Evolutionary conservation across 331 rosid species (phyloP).

Genomic region (Acacia pycnantha): DNA sequence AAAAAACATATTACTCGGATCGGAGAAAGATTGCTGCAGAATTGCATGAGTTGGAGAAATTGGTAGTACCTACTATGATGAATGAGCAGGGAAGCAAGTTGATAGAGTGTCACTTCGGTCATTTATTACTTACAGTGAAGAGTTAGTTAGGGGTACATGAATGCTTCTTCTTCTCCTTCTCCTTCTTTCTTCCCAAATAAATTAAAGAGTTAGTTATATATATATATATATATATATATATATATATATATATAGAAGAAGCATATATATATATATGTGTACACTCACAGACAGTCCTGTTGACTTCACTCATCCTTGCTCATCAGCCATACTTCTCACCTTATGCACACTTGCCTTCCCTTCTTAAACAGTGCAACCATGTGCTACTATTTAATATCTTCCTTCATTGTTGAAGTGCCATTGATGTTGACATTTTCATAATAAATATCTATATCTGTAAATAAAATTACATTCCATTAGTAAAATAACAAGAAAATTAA

Average conservation of each 20-base stretch:
- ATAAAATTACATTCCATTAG: background rate
- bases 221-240: background rate
- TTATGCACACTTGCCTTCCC: background rate
- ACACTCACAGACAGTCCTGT: background rate
- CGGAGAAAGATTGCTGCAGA: background rate
- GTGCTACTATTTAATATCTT: slow-evolving; percentile 38
- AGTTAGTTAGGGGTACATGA: slow-evolving; percentile 1
- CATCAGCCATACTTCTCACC: slow-evolving; percentile 30
- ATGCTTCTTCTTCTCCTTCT: background rate
- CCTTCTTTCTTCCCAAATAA: background rate
- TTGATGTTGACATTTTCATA: slow-evolving; percentile 38
- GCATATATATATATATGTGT: background rate
- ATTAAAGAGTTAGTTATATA: background rate
- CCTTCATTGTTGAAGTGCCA: slow-evolving; percentile 1
- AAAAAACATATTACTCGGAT: no score
- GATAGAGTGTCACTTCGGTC: background rate
- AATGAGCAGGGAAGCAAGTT: background rate
- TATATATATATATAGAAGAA: no score
- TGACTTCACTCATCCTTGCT: background rate
- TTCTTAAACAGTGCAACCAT: slow-evolving; percentile 17
- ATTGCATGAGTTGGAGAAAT: background rate
- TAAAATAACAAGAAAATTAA: no score
- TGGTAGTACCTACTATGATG: background rate
- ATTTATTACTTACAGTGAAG: slow-evolving; percentile 29
- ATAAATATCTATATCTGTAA: no score